Conservation (phyloP, 2,329 filamentous ascomycete species). For the Plenodomus tracheiphilus region DNA sequence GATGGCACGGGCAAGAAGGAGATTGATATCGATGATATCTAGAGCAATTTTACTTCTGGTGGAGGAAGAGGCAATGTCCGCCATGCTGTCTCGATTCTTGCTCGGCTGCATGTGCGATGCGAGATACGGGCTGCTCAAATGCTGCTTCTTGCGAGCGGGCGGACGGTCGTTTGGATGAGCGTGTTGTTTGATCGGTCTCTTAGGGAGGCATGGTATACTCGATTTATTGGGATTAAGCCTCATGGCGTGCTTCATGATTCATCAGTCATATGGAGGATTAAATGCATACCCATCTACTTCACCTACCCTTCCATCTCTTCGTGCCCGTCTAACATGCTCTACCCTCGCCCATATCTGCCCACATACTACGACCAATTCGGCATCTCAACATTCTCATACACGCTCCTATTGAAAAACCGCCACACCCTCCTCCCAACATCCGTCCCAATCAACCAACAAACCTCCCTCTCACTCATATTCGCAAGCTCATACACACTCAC, state of each 20-base stretch:
- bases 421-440: constrained; percentile 76
- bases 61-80: constrained; percentile 25
- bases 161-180: constrained; percentile 24
- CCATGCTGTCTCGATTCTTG: constrained; percentile 42
- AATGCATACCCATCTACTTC: constrained; percentile 4
- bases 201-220: background rate
- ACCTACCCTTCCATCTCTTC: background rate
- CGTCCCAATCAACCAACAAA: constrained; percentile 74
- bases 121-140: constrained; percentile 42
- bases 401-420: constrained; percentile 75
- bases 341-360: too few relatives aligned
- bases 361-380: constrained; percentile 9
- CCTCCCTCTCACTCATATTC: constrained; percentile 76
- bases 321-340: too few relatives aligned
- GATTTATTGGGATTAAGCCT: background rate
- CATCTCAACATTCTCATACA: constrained; percentile 44
- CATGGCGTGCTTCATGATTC: background rate
- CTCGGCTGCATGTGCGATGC: constrained; percentile 19
- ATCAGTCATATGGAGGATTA: constrained; percentile 5
- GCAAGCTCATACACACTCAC: constrained; percentile 81
- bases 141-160: constrained; percentile 45
- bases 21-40: constrained; percentile 95
- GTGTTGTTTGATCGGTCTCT: background rate
- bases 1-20: constrained; percentile 72
- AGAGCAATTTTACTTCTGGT: constrained; percentile 15